These are phyloP conservation scores for Erodium texanum DNA, from an alignment of 441 rosid species.

Conservation along the genomic window DNA sequence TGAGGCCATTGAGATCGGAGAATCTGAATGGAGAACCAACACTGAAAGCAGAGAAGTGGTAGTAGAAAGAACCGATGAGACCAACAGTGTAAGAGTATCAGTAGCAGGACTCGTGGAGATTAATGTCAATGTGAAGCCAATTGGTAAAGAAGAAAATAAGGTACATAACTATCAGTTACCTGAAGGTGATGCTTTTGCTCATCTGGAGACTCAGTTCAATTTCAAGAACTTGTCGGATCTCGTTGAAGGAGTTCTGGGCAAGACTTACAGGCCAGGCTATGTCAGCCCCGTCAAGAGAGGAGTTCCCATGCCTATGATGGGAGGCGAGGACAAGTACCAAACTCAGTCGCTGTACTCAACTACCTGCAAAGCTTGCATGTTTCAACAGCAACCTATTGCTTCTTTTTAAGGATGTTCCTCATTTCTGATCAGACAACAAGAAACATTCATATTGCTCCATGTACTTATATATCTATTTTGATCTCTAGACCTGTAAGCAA, in stretches of 20 bases:
- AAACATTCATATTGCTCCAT: slow-evolving; percentile 4
- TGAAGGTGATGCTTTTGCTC: slow-evolving; percentile 61
- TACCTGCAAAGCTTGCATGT: slow-evolving; percentile 56
- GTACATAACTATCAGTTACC: slow-evolving; percentile 75
- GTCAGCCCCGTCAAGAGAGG: slow-evolving; percentile 66
- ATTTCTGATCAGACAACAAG: slow-evolving; percentile 15
- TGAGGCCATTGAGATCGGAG: slow-evolving; percentile 33
- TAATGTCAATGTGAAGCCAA: slow-evolving; percentile 51
- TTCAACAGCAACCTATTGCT: slow-evolving; percentile 31
- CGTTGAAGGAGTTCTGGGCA: slow-evolving; percentile 78
- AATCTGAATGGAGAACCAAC: slow-evolving; percentile 45
- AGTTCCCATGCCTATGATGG: slow-evolving; percentile 81
- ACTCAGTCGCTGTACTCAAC: slow-evolving; percentile 59
- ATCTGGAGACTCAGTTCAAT: slow-evolving; percentile 74
- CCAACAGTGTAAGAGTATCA: slow-evolving; percentile 42
- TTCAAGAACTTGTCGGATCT: slow-evolving; percentile 40
- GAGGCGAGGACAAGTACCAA: slow-evolving; percentile 76
- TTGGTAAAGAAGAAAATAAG: slow-evolving; percentile 56
- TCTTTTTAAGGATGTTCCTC: slow-evolving; percentile 26
- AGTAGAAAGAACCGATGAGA: slow-evolving; percentile 64
- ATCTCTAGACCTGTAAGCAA: not conserved
- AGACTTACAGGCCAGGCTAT: slow-evolving; percentile 66
- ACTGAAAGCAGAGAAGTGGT: slow-evolving; percentile 27
- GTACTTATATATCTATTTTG: not conserved
- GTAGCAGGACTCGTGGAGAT: slow-evolving; percentile 50